phyloP scores from a whole-genome alignment of 2,329 filamentous ascomycete species.

The Ilyonectria destructans region DNA sequence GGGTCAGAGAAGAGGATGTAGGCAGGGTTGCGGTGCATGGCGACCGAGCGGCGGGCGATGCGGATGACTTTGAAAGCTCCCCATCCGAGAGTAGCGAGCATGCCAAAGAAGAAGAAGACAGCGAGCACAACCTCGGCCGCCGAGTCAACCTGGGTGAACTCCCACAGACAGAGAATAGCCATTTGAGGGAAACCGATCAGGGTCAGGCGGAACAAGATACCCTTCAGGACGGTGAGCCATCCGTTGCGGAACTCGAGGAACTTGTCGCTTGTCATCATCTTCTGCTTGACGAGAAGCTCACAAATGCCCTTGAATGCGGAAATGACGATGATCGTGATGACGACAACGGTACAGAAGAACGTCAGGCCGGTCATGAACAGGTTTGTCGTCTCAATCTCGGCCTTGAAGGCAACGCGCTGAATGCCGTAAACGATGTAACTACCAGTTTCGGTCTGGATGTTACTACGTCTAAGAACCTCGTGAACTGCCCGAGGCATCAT shows the following conservation, averaged over 20 bases:
- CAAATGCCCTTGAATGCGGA: conserved; percentile 85
- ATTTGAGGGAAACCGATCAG: conserved; percentile 95
- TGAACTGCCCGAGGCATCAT: conserved; percentile 64
- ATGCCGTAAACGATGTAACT: conserved; percentile 83
- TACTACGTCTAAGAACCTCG: conserved; percentile 69
- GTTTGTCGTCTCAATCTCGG: conserved; percentile 90
- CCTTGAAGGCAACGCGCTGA: conserved; percentile 89
- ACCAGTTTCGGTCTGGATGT: conserved; percentile 69
- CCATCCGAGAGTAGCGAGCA: conserved; percentile 85
- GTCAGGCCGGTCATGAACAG: conserved; percentile 92
- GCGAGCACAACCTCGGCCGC: conserved; percentile 89
- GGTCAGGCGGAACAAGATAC: conserved; percentile 91
- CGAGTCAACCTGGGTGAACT: conserved; percentile 90
- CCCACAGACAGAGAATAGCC: conserved; percentile 92
- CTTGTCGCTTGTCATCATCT: conserved; percentile 86
- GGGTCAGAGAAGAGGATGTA: conserved; percentile 98
- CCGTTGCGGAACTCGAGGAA: conserved; percentile 96
- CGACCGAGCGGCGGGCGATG: conserved; percentile 89
- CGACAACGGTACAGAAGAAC: conserved; percentile 90
- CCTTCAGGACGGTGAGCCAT: conserved; percentile 93
- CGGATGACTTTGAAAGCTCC: conserved; percentile 91
- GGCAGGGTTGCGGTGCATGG: conserved; percentile 95
- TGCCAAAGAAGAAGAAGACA: conserved; percentile 89
- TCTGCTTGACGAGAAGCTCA: conserved; percentile 81
- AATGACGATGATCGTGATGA: conserved; percentile 81